phyloP scores from a whole-genome alignment of 257 asterid genomes.

The Plantago major region DNA sequence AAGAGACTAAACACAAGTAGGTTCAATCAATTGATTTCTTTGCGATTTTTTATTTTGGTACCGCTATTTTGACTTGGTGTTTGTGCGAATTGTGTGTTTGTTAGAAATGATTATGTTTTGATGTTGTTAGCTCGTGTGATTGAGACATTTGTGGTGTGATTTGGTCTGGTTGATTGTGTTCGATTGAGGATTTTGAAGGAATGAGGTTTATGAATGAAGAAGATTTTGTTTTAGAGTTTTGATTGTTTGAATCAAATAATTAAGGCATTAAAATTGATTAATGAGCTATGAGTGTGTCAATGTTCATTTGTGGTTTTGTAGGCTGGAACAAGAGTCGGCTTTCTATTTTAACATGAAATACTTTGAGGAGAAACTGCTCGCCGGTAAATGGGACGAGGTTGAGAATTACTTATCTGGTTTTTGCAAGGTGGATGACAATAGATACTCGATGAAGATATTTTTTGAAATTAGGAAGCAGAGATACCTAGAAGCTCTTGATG shows the following conservation, averaged over 20 bases:
- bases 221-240: too few relatives aligned
- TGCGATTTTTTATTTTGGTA: slow-evolving; percentile 3
- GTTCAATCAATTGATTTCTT: background rate
- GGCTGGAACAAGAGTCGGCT: slow-evolving; percentile 98
- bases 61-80: slow-evolving; percentile 9
- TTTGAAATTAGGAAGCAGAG: slow-evolving; percentile 95
- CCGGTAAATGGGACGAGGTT: slow-evolving; percentile 97
- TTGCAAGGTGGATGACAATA: slow-evolving; percentile 90
- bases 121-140: background rate
- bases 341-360: slow-evolving; percentile 94
- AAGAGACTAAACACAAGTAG: slow-evolving; percentile 89
- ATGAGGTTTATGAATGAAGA: background rate
- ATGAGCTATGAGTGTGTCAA: too few relatives aligned
- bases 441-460: slow-evolving; percentile 96
- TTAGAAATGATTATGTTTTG: slow-evolving; percentile 12
- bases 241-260: too few relatives aligned
- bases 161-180: slow-evolving; percentile 11
- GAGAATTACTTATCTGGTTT: slow-evolving; percentile 95
- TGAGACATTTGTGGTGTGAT: slow-evolving; percentile 1
- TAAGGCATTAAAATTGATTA: too few relatives aligned
- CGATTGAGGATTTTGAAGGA: background rate
- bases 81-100: slow-evolving; percentile 17
- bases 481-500: slow-evolving; percentile 95
- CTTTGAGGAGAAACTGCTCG: slow-evolving; percentile 94
- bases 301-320: slow-evolving; percentile 24